Conservation (phyloP, 2,329 filamentous ascomycete genomes). For the Beauveria sp. region DNA sequence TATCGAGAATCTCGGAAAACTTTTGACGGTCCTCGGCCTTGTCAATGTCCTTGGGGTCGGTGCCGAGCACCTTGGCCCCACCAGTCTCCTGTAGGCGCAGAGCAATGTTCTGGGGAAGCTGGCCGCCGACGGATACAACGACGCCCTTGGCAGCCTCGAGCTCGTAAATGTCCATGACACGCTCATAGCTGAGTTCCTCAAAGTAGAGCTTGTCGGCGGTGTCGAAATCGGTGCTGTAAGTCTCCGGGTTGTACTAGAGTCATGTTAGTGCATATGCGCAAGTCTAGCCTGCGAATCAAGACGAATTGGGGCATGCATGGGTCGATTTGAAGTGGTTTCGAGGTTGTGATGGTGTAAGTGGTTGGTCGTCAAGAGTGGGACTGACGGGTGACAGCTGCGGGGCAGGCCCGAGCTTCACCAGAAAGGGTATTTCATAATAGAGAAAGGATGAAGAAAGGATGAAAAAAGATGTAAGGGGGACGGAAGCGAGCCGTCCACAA, state of each 20-base stretch:
- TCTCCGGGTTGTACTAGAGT: conserved; percentile 65
- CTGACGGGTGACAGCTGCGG: not conserved
- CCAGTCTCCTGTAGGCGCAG: conserved; percentile 87
- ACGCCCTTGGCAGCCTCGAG: conserved; percentile 78
- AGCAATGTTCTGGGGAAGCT: conserved; percentile 95
- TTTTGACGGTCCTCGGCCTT: conserved; percentile 97
- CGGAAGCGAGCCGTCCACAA: too few species aligned
- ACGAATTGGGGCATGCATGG: not conserved
- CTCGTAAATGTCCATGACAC: conserved; percentile 98
- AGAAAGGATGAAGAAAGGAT: not conserved
- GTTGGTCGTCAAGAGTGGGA: not conserved
- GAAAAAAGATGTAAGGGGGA: not conserved
- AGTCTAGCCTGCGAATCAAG: not conserved
- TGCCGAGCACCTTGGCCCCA: conserved; percentile 84
- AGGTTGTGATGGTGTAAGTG: not conserved
- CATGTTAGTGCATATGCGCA: conserved; percentile 7
- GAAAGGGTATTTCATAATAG: not conserved
- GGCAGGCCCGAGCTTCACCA: not conserved
- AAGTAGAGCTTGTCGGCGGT: conserved; percentile 90
- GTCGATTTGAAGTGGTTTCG: not conserved
- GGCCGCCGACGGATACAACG: conserved; percentile 91
- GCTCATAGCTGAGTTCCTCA: conserved; percentile 92
- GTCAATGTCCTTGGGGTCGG: conserved; percentile 89
- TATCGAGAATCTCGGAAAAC: conserved; percentile 95
- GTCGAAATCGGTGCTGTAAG: conserved; percentile 77